A percentile compares a stretch with the other conserved stretches of the same genome.
phyloP scores from a whole-genome alignment of 257 asterid genomes.

The Striga asiatica region DNA sequence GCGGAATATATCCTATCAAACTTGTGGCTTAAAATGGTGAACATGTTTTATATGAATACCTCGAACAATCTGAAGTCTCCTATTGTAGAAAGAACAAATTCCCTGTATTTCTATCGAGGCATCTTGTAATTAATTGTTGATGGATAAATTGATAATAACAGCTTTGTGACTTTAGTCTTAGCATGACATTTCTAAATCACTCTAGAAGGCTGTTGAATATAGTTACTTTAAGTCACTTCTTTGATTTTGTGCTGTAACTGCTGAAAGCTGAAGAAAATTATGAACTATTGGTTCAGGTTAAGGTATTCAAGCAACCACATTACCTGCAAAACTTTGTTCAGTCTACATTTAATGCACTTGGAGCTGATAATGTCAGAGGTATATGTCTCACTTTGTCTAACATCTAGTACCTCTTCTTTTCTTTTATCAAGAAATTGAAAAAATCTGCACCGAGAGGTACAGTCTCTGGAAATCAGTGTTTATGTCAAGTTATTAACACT shows the following conservation, averaged over 20 bases:
- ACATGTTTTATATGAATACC: too few species aligned
- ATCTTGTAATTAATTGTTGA: not conserved
- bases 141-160: too few species aligned
- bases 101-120: not conserved
- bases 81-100: not conserved
- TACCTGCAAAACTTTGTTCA: slow-evolving; percentile 90
- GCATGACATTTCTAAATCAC: not conserved
- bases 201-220: not conserved
- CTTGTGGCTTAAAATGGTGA: too few species aligned
- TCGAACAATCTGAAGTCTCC: not conserved
- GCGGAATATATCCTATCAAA: too few species aligned
- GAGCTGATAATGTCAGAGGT: slow-evolving; percentile 76
- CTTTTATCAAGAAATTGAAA: too few species aligned
- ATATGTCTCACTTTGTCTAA: slow-evolving; percentile 9
- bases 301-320: slow-evolving; percentile 78
- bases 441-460: too few species aligned
- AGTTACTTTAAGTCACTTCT: not conserved
- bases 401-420: slow-evolving; percentile 1
- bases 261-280: slow-evolving; percentile 13
- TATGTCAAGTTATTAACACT: too few species aligned
- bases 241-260: not conserved
- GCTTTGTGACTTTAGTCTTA: not conserved
- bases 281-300: slow-evolving; percentile 54
- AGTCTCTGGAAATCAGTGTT: too few species aligned
- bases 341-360: slow-evolving; percentile 83